Evolutionary conservation across 345 rosid genomes (phyloP), one percentile per base, ranked within the genome.

Genomic region (Viola odorata): DNA sequence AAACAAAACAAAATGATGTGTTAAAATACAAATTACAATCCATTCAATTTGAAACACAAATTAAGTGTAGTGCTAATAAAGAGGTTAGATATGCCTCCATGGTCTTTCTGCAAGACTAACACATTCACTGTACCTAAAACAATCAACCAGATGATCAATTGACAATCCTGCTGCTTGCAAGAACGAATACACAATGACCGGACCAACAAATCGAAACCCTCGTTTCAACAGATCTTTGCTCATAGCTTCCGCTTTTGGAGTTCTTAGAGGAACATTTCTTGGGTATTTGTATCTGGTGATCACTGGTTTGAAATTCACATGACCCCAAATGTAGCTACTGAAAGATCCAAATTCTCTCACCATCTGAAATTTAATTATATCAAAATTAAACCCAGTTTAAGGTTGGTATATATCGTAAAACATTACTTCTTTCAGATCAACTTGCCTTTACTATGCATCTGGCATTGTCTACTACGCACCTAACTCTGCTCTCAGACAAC

Each of bases 151-250:
- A 66, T 94, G 99, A 61, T 90, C 99, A 3, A 90, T 90, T 0
- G 91, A 84, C 62, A 90, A 45, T 16, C 99, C 99, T 3, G 97
- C 96, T 7, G 95, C 97, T 49, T 94, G 99, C 91, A 90, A 87
- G 74, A 94, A 94, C 8, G 96, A 94, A 53, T 82, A 82, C 57
- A 94, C 84, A 1, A 94, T 94, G 71, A 94, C 99, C 5, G 99
- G 99, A 17, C 99, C 99, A 0, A 85, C 97, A 3, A 88, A 79
- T 50, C 99, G 73, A 66, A 94, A 94, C 32, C 99, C 99, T 8
- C 84, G 67, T 77, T 73, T 94, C 70, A 83, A 62, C 61, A 94
- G 68, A 53, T 94, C 99, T 72, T 73, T 86, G 85, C 97, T 94
- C 1, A 94, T 79, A 12, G 73, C 77, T 65, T 88, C 97, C 37